Evolutionary conservation across 2,329 filamentous ascomycete species (phyloP), one percentile per base, ranked within the genome.

Genomic region (Arthrobotrys pseudoclavata): DNA sequence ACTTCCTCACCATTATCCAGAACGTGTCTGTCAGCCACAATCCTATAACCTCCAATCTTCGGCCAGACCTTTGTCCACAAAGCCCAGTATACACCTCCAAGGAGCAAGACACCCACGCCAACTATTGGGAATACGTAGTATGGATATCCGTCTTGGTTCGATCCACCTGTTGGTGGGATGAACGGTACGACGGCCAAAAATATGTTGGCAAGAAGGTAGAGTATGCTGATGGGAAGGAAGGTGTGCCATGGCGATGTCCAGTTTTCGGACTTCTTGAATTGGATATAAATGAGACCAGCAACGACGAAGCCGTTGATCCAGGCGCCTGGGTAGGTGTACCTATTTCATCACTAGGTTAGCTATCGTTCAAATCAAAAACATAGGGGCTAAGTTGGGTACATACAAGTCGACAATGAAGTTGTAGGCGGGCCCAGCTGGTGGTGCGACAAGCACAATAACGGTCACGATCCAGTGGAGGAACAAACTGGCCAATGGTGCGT

Each of bases 401-500:
- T 85, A 87, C 55, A 90, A 82, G 78, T 89, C 87, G 61, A 88
- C 85, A 47, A 90, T 86, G 80, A 92, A 92, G 83, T 90, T 90
- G 83, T 92, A 92, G 0, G 90, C 90, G 40, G 15, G 90, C 0
- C 90, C 90, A 0, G 89, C 87, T 0, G 91, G 91, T 0, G 90
- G 90, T 0, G 89, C 90, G 2, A 91, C 82, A 34, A 92, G 86
- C 12, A 92, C 86, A 52, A 92, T 86, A 71, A 90, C 85, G 0
- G 89, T 90, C 1, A 91, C 86, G 15, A 90, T 81, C 87, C 89
- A 92, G 82, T 92, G 90, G 20, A 91, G 85, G 80, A 91, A 88
- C 7, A 90, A 83, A 82, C 86, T 84, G 5, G 88, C 85, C n/a
- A 88, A 86, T 0, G 90, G 91, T 0, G 91, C 87, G 69, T 90